phyloP scores from a whole-genome alignment of 2,329 filamentous ascomycete species.

The Botrytis byssoidea region DNA sequence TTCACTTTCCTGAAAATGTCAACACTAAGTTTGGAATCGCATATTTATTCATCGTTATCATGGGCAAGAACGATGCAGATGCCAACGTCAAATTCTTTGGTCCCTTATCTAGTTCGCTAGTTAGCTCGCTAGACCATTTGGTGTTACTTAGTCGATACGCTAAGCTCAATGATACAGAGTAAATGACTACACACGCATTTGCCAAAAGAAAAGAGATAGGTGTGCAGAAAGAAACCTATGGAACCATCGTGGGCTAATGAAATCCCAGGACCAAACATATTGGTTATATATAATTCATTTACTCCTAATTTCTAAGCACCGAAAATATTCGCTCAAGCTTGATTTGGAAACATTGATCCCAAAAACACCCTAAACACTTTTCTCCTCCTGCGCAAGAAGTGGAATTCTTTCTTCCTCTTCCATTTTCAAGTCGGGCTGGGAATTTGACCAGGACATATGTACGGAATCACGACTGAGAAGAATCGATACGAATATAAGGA shows the following conservation, averaged over 20 bases:
- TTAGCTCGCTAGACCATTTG: background rate
- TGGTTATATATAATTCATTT: background rate
- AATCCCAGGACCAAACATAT: background rate
- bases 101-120: conserved; percentile 1
- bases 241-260: background rate
- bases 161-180: background rate
- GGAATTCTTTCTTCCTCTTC: background rate
- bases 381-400: background rate
- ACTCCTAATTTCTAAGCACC: background rate
- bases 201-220: too few relatives aligned
- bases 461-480: background rate
- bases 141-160: background rate
- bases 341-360: background rate
- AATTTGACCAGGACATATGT: background rate
- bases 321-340: background rate
- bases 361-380: background rate
- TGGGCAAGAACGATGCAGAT: background rate
- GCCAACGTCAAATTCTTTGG: background rate
- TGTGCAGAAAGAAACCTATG: background rate
- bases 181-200: background rate
- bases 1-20: background rate
- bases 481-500: background rate
- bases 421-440: fast-evolving
- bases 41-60: background rate
- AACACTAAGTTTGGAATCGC: background rate